Evolutionary conservation across 148 eudicot genomes (phyloP).

Genomic region (Persicaria maculosa): DNA sequence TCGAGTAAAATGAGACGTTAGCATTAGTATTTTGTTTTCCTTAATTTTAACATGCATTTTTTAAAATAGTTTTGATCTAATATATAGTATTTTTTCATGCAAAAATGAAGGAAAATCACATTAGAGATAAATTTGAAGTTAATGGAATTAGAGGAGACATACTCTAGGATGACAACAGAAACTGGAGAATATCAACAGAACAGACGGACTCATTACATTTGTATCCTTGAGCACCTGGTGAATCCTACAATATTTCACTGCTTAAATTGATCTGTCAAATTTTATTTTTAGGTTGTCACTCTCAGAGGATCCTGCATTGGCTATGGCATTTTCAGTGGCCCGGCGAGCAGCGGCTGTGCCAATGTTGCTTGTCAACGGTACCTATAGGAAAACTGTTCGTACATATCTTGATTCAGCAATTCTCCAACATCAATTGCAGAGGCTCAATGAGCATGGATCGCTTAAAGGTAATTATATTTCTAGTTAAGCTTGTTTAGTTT

Average conservation of each 20-base stretch:
- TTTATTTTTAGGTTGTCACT: slow-evolving; percentile 55
- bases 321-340: slow-evolving; percentile 95
- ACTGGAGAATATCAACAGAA: background rate
- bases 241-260: background rate
- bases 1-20: background rate
- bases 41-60: background rate
- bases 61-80: background rate
- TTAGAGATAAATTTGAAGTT: background rate
- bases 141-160: background rate
- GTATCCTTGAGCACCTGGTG: background rate
- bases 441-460: slow-evolving; percentile 63
- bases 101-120: background rate
- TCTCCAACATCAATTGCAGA: slow-evolving; percentile 90
- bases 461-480: slow-evolving; percentile 54
- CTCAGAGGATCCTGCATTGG: slow-evolving; percentile 92
- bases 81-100: background rate
- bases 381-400: slow-evolving; percentile 70
- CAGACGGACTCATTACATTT: background rate
- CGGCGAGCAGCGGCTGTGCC: slow-evolving; percentile 93
- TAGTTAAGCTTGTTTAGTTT: background rate
- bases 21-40: background rate
- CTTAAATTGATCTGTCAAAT: slow-evolving; percentile 6
- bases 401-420: slow-evolving; percentile 90
- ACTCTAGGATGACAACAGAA: background rate
- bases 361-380: slow-evolving; percentile 83